These are phyloP conservation scores for Dryadomyces sulphureus DNA, from an alignment of 2,329 filamentous ascomycete species.

Conservation along the genomic window DNA sequence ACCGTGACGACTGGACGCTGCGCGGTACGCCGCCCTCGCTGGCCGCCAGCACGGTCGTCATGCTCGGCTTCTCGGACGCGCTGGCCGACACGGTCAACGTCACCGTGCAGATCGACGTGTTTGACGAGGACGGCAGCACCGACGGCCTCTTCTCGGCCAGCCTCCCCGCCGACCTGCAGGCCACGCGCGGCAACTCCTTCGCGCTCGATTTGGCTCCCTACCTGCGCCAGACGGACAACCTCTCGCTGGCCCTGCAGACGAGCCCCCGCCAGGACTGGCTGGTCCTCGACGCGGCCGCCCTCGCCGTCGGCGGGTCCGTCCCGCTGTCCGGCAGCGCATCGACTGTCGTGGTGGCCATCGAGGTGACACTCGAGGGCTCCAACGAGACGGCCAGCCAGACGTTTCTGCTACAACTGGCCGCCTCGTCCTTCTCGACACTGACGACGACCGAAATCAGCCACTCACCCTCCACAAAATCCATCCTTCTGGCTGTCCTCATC, in stretches of 20 bases:
- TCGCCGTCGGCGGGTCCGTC: conserved; percentile 25
- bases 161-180: conserved; percentile 22
- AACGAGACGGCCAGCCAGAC: conserved; percentile 21
- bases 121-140: conserved; percentile 9
- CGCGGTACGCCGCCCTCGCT: conserved; percentile 48
- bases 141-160: conserved; percentile 22
- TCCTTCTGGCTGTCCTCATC: conserved; percentile 29
- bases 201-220: conserved; percentile 27
- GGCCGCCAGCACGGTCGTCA: conserved; percentile 46
- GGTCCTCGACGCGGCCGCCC: conserved; percentile 17
- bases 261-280: conserved; percentile 28
- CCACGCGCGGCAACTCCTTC: conserved; percentile 25
- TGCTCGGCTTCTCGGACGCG: conserved; percentile 42
- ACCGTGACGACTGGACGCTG: conserved; percentile 45
- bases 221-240: conserved; percentile 23
- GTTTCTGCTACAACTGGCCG: conserved; percentile 19
- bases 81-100: conserved; percentile 44
- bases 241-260: conserved; percentile 21
- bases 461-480: conserved; percentile 10
- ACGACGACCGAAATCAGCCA: conserved; percentile 1
- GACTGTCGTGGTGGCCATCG: conserved; percentile 14
- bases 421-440: conserved; percentile 10
- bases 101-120: conserved; percentile 25
- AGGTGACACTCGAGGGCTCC: conserved; percentile 19
- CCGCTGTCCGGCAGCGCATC: conserved; percentile 19